These are phyloP conservation scores for Podospora anserina DNA, from an alignment of 495 filamentous ascomycete species.

Conservation along the genomic window DNA sequence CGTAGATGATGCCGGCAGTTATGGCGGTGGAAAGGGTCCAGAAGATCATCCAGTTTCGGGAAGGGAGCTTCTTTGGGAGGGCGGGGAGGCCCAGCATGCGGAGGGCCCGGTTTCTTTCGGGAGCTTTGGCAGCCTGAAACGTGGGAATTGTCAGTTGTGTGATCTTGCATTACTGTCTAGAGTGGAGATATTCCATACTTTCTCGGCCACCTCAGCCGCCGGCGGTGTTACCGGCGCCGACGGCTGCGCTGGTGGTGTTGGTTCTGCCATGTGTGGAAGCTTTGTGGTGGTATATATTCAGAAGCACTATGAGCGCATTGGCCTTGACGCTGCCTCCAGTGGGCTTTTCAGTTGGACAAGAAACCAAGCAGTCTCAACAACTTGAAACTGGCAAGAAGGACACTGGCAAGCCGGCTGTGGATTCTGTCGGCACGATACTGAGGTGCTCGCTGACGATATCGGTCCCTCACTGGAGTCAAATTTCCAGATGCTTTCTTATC, in stretches of 20 bases:
- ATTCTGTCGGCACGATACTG: background rate
- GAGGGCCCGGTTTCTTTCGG: slow-evolving; percentile 63
- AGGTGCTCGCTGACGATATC: background rate
- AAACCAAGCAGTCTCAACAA: slow-evolving; percentile 14
- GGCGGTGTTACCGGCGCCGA: slow-evolving; percentile 19
- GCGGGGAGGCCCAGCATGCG: slow-evolving; percentile 80
- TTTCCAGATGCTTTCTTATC: slow-evolving; percentile 11
- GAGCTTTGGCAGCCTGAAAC: slow-evolving; percentile 40
- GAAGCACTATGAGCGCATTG: slow-evolving; percentile 25
- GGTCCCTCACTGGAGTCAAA: background rate
- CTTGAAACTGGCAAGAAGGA: background rate
- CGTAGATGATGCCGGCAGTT: slow-evolving; percentile 75
- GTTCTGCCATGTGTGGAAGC: slow-evolving; percentile 28
- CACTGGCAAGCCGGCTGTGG: background rate
- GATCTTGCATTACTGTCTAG: background rate
- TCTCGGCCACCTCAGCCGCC: slow-evolving; percentile 16
- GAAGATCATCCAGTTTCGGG: slow-evolving; percentile 97
- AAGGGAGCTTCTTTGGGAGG: slow-evolving; percentile 80
- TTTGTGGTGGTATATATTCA: slow-evolving; percentile 16
- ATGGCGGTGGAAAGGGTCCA: slow-evolving; percentile 73
- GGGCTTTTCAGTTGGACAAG: slow-evolving; percentile 6
- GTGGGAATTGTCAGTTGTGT: slow-evolving; percentile 24
- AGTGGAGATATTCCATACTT: slow-evolving; percentile 17
- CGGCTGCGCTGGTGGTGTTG: slow-evolving; percentile 21
- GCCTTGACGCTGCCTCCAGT: slow-evolving; percentile 8